Base-by-base conservation (phyloP, 192 early-diverging fungal species). In the Dissophora globulifera region DNA sequence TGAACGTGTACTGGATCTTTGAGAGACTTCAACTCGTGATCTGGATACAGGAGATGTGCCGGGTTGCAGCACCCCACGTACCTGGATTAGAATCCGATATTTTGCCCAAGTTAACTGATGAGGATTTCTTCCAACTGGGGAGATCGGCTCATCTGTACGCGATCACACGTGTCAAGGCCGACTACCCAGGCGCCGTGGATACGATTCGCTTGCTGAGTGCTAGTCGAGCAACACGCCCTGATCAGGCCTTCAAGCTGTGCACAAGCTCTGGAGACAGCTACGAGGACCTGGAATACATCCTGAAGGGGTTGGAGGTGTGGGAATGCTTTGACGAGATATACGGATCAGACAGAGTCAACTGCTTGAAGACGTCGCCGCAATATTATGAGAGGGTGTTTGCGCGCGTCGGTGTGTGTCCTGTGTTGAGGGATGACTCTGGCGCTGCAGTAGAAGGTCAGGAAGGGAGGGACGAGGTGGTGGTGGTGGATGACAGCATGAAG, bases 21-120 rank as follows among this genome's bases (percentile, higher is more conserved):
- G 71, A 76, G 29, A 43, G 63, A 31, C 12, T 66, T n/a, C 57
- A 66, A 16, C 25, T 76, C 1, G 16, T 62, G 38, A 42, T 56
- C n/a, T 76, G 71, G 71, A 66, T 66, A 25, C 60, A 67, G 19
- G 61, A 52, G 42, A 76, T 76, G 71, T 59, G 55, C 50, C 32
- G 20, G 4, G 42, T 46, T 17, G 71, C 58, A 8, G 31, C 49
- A 11, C 52, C 45, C 27, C 50, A 64, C 32, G n/a, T 50, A 2
- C 46, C 51, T 9, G 54, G 19, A 0, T 58, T 76, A 7, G 30
- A 32, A 2, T 32, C 54, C 43, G 35, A 48, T 16, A 27, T 49
- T n/a, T 12, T 60, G 22, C 59, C 47, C 1, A 17, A 29, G 9
- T 27, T 76, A 17, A 48, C 71, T 1, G 71, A 66, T 22, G 47